Conservation (phyloP, 495 filamentous ascomycete species). For the Aspergillus coremiiformis region DNA sequence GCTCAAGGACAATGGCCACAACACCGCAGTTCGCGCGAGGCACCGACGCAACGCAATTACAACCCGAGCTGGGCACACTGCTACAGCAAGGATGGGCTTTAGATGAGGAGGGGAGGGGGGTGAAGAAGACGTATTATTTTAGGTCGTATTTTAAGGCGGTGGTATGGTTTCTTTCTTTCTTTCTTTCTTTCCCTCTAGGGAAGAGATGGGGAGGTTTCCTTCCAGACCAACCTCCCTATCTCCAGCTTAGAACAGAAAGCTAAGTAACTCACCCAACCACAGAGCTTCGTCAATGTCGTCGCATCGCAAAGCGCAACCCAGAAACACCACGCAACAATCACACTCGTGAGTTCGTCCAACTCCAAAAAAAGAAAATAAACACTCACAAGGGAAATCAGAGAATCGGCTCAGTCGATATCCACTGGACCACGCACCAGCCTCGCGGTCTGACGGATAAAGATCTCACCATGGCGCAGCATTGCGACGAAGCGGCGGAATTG, state of each 20-base stretch:
- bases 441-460: slow-evolving; percentile 65
- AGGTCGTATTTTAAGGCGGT: slow-evolving; percentile 40
- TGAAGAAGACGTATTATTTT: slow-evolving; percentile 42
- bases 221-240: too few species aligned
- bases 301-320: slow-evolving; percentile 35
- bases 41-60: slow-evolving; percentile 24
- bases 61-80: slow-evolving; percentile 18
- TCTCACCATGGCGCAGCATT: slow-evolving; percentile 55
- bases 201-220: too few species aligned
- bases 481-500: slow-evolving; percentile 48
- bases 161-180: slow-evolving; percentile 20
- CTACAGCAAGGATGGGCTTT: slow-evolving; percentile 32
- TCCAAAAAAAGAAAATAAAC: neutral
- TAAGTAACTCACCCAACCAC: neutral
- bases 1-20: slow-evolving; percentile 16
- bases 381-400: slow-evolving; percentile 17
- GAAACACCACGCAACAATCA: slow-evolving; percentile 44
- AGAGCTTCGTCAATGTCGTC: slow-evolving; percentile 37
- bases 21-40: slow-evolving; percentile 30
- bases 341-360: slow-evolving; percentile 27
- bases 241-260: neutral
- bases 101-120: slow-evolving; percentile 30
- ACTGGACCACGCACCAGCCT: slow-evolving; percentile 71
- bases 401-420: slow-evolving; percentile 39
- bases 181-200: neutral